Conservation (phyloP, 2,329 filamentous ascomycete species). For the Paramyrothecium sp. region DNA sequence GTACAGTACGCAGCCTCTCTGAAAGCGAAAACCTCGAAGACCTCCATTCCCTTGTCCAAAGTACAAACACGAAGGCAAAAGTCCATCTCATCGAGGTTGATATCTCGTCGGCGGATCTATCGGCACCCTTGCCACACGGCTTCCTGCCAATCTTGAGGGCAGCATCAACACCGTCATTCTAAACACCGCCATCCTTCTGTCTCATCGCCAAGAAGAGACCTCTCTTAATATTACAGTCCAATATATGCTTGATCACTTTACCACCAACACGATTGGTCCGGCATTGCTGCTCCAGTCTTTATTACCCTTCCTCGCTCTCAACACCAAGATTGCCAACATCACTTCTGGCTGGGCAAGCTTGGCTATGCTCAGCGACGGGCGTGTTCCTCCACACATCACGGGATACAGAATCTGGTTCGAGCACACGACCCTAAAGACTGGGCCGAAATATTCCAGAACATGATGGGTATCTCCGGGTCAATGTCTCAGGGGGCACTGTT, state of each 20-base stretch:
- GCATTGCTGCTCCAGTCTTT: not conserved
- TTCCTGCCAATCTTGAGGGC: not conserved
- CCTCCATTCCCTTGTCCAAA: not conserved
- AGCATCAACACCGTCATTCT: not conserved
- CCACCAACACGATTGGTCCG: not conserved
- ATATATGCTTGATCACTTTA: not conserved
- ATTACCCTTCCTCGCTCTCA: not conserved
- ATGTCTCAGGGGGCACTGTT: not conserved
- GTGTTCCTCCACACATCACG: not conserved
- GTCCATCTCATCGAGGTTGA: not conserved
- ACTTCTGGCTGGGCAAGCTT: not conserved
- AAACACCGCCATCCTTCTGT: not conserved
- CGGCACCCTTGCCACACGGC: not conserved
- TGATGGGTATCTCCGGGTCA: not conserved
- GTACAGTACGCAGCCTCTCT: not conserved
- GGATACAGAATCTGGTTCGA: not conserved
- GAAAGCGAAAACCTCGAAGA: not conserved
- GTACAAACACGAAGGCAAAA: not conserved
- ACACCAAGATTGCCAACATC: not conserved
- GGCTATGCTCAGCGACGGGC: conserved; percentile 1
- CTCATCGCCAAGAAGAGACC: not conserved
- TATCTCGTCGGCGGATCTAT: not conserved
- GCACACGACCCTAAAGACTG: not conserved
- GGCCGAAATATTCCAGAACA: not conserved
- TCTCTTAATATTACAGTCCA: not conserved